Evolutionary conservation across 768 basidiomycete species (phyloP).

Genomic region (Strobilomyces dryophilus): DNA sequence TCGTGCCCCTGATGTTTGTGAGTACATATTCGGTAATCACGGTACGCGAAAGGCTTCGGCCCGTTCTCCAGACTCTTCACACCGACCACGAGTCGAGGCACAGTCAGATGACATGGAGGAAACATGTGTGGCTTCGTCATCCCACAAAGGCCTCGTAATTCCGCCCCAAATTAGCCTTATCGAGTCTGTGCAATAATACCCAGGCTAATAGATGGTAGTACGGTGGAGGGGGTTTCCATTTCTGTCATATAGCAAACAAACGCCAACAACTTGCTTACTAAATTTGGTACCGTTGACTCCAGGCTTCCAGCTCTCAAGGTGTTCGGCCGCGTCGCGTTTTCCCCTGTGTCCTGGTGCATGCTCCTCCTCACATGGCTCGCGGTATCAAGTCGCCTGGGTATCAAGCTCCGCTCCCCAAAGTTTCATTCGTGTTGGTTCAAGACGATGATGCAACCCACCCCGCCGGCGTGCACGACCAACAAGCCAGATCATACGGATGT

Average conservation of each 20-base stretch:
- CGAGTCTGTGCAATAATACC: too few species aligned
- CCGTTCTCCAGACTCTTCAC: background rate
- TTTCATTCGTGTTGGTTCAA: slow-evolving; percentile 62
- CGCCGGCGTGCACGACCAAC: slow-evolving; percentile 58
- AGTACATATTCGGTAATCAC: background rate
- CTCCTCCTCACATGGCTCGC: slow-evolving; percentile 33
- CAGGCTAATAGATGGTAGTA: too few species aligned
- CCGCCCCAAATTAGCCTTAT: too few species aligned
- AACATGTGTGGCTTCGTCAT: too few species aligned
- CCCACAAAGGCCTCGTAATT: too few species aligned
- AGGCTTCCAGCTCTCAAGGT: slow-evolving; percentile 2
- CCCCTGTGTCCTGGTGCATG: slow-evolving; percentile 16
- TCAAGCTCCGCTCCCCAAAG: slow-evolving; percentile 51
- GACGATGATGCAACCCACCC: slow-evolving; percentile 60
- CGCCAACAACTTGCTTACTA: slow-evolving; percentile 14
- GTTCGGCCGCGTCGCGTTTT: slow-evolving; percentile 12
- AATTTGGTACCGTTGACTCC: slow-evolving; percentile 16
- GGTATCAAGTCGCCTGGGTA: slow-evolving; percentile 34
- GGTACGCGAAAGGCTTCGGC: background rate
- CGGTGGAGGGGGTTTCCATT: slow-evolving; percentile 11
- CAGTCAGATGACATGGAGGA: background rate
- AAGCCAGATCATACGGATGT: slow-evolving; percentile 74
- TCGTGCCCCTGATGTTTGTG: background rate
- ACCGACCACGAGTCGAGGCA: background rate
- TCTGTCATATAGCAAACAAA: slow-evolving; percentile 6